Evolutionary conservation across 1,284 basidiomycete genomes (phyloP), one percentile per base, ranked within the genome.

Genomic region (Sutorius eximius): DNA sequence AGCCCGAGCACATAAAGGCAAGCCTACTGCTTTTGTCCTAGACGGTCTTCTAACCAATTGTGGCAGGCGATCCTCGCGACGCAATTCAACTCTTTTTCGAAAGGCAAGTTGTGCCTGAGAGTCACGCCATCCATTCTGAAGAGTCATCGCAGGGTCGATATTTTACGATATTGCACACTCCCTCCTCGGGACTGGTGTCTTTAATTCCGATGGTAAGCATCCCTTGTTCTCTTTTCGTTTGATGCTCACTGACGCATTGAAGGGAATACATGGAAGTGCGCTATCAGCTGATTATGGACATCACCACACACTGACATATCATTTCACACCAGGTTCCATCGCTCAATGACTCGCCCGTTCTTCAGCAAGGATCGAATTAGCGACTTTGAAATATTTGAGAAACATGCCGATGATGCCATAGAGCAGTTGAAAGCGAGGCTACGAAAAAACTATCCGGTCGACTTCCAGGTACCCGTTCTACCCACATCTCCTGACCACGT

Each of bases 261-360:
- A 80, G 79, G 77, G 24, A 79, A 82, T 33, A 77, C 76, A 72
- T 83, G 80, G 81, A 81, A 79, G 78, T 81, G 59, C 47, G 66
- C 29, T 8, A 11, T 42, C 34, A 3, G 3, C 1, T 20, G 24
- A 12, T 9, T 27, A 5, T 36, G 7, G 33, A 18, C 16, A 22
- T 36, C 12, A 30, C 15, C 24, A 18, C 47, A 29, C 15, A 45
- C 42, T 65, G 27, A 66, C 37, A 44, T 11, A 22, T 22, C 15
- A 8, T 24, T 37, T 2, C 33, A 15, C 24, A 6, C 20, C 65
- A 65, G 79, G 55, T 83, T 83, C 64, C 83, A 85, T 61, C 78
- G 82, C 11, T 74, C 76, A 5, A 82, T 85, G 64, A 81, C 82
- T 0, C 75, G 82, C 2, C 82, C 82, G 1, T 80, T 82, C 68